phyloP scores from a whole-genome alignment of 805 yeast species.

The Naumovozyma dairenensis region DNA sequence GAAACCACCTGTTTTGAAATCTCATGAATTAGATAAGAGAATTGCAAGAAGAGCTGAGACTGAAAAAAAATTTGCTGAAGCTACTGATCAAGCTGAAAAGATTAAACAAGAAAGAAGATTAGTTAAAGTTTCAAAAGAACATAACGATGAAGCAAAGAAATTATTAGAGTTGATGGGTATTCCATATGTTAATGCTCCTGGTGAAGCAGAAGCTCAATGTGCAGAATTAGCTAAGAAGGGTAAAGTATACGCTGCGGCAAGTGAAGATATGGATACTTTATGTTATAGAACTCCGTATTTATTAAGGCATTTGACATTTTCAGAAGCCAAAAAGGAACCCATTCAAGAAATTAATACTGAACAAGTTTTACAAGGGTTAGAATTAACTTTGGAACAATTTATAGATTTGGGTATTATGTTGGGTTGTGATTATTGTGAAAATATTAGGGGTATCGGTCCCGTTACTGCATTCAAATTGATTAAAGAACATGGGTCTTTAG shows the following conservation, averaged over 20 bases:
- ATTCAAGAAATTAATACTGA: constrained; percentile 70
- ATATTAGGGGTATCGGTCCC: constrained; percentile 93
- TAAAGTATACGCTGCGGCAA: constrained; percentile 92
- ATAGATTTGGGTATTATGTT: constrained; percentile 85
- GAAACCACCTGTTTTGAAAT: constrained; percentile 88
- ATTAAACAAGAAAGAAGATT: constrained; percentile 70
- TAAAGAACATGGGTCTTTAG: constrained; percentile 74
- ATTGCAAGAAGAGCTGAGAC: constrained; percentile 76
- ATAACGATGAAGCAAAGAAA: constrained; percentile 86
- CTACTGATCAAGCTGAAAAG: constrained; percentile 68
- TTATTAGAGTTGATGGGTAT: constrained; percentile 85
- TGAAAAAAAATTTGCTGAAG: constrained; percentile 56
- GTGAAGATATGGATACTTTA: constrained; percentile 97
- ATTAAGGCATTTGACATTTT: constrained; percentile 82
- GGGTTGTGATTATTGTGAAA: constrained; percentile 96
- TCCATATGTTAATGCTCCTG: constrained; percentile 87
- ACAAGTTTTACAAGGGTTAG: constrained; percentile 66
- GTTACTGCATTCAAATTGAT: constrained; percentile 85
- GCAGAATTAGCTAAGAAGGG: constrained; percentile 85
- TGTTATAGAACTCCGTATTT: constrained; percentile 82
- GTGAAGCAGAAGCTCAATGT: constrained; percentile 99
- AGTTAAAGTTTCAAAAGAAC: constrained; percentile 80
- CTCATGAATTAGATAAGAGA: constrained; percentile 87
- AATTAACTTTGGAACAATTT: constrained; percentile 61
- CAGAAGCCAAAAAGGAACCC: constrained; percentile 90